A percentile compares a stretch with the other conserved stretches of the same genome.
Evolutionary conservation across 441 rosid genomes (phyloP).

Genomic region (Raphanus hybrid): DNA sequence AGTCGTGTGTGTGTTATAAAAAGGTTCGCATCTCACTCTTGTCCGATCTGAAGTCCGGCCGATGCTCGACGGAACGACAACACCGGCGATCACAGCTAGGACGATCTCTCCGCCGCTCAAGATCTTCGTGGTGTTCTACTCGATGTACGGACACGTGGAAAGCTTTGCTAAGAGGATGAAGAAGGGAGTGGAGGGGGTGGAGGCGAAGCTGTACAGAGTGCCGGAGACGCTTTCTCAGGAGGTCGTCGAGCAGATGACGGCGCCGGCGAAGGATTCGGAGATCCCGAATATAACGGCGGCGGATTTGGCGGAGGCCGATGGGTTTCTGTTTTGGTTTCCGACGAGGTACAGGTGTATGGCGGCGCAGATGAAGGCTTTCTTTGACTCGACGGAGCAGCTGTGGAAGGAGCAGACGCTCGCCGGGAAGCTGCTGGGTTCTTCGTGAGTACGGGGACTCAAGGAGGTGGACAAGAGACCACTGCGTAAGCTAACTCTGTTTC

Average conservation of each 20-base stretch:
- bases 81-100: not conserved
- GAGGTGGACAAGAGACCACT: constrained; percentile 98
- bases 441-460: constrained; percentile 93
- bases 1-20: no score
- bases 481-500: constrained; percentile 57
- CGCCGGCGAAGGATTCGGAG: constrained; percentile 61
- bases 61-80: not conserved
- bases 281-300: constrained; percentile 63
- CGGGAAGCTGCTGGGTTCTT: constrained; percentile 92
- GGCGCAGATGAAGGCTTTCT: constrained; percentile 96
- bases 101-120: constrained; percentile 39
- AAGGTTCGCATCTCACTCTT: no score
- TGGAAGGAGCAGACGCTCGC: constrained; percentile 90
- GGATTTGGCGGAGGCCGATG: constrained; percentile 74
- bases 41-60: no score
- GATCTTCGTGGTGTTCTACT: constrained; percentile 80
- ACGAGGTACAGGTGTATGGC: constrained; percentile 96
- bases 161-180: constrained; percentile 85
- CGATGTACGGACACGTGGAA: constrained; percentile 97
- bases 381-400: constrained; percentile 75
- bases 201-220: constrained; percentile 67
- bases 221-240: constrained; percentile 78
- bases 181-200: constrained; percentile 83
- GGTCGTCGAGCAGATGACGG: constrained; percentile 75
- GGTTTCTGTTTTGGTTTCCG: constrained; percentile 85